These are phyloP conservation scores for Meyerozyma athensensis DNA, from an alignment of 1,139 yeast genomes.

Conservation along the genomic window DNA sequence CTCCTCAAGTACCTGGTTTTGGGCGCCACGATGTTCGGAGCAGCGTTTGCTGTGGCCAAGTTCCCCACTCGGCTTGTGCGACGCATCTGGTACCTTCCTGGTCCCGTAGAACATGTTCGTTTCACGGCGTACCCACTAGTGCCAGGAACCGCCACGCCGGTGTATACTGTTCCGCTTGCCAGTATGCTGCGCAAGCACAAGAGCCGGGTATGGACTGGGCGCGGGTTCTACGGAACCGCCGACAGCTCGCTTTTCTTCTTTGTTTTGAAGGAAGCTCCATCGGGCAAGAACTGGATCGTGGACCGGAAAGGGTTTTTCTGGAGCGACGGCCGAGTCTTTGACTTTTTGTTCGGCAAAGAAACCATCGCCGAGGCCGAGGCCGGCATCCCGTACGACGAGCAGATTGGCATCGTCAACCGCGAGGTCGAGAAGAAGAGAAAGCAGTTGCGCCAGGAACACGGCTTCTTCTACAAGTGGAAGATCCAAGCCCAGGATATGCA, in stretches of 20 bases:
- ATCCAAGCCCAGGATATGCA: constrained; percentile 32
- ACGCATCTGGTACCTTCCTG: constrained; percentile 73
- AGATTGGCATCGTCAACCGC: constrained; percentile 37
- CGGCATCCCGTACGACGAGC: constrained; percentile 65
- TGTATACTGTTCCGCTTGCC: constrained; percentile 60
- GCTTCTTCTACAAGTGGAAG: constrained; percentile 38
- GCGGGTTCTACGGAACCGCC: constrained; percentile 81
- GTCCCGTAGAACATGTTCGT: constrained; percentile 49
- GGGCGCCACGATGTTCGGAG: constrained; percentile 36
- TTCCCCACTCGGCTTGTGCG: constrained; percentile 68
- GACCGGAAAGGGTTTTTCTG: constrained; percentile 85
- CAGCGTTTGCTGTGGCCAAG: constrained; percentile 42
- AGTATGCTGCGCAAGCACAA: constrained; percentile 52
- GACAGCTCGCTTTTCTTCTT: constrained; percentile 73
- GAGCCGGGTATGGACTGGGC: constrained; percentile 76
- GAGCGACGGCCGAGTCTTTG: constrained; percentile 88
- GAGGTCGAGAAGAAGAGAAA: constrained; percentile 38
- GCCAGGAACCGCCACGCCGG: constrained; percentile 77
- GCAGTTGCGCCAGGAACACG: constrained; percentile 35
- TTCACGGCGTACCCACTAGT: constrained; percentile 71
- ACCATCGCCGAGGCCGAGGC: constrained; percentile 70
- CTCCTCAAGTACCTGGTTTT: constrained; percentile 28
- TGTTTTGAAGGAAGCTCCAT: constrained; percentile 51
- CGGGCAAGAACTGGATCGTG: constrained; percentile 63
- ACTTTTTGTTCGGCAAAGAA: constrained; percentile 74